phyloP scores from a whole-genome alignment of 176 grass and related monocot genomes.

The Elymus sibiricus region DNA sequence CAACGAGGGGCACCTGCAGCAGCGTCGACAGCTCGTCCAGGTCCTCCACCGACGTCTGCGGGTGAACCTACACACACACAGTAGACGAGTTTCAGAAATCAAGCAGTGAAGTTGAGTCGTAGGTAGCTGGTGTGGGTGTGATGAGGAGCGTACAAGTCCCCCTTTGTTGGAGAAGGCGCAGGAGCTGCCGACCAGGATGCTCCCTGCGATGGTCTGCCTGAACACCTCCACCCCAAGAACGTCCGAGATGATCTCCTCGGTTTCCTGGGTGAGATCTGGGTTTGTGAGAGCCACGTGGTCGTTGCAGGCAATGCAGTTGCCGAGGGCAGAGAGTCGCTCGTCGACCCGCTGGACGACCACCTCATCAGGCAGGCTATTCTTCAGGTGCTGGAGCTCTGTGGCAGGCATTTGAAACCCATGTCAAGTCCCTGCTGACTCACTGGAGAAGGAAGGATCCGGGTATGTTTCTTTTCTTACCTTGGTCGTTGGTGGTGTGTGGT shows the following conservation, averaged over 20 bases:
- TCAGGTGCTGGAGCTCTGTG: conserved; percentile 70
- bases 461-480: conserved; percentile 35
- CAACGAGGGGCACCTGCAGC: conserved; percentile 86
- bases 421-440: neutral
- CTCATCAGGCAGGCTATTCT: conserved; percentile 77
- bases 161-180: conserved; percentile 81
- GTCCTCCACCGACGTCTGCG: conserved; percentile 85
- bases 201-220: conserved; percentile 81
- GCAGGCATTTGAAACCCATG: neutral
- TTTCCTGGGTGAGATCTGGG: conserved; percentile 90
- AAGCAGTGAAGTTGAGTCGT: neutral
- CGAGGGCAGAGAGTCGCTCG: conserved; percentile 73
- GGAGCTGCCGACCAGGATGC: conserved; percentile 83
- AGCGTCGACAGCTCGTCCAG: conserved; percentile 89
- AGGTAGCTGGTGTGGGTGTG: neutral
- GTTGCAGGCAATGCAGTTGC: conserved; percentile 89
- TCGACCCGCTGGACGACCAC: conserved; percentile 75
- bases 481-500: conserved; percentile 83
- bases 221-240: conserved; percentile 82
- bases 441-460: neutral
- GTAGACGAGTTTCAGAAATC: neutral
- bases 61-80: conserved; percentile 55
- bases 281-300: conserved; percentile 89
- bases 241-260: conserved; percentile 77
- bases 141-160: conserved; percentile 54